phyloP scores from a whole-genome alignment of 2,329 filamentous ascomycete species.

The Diplodia mutila region DNA sequence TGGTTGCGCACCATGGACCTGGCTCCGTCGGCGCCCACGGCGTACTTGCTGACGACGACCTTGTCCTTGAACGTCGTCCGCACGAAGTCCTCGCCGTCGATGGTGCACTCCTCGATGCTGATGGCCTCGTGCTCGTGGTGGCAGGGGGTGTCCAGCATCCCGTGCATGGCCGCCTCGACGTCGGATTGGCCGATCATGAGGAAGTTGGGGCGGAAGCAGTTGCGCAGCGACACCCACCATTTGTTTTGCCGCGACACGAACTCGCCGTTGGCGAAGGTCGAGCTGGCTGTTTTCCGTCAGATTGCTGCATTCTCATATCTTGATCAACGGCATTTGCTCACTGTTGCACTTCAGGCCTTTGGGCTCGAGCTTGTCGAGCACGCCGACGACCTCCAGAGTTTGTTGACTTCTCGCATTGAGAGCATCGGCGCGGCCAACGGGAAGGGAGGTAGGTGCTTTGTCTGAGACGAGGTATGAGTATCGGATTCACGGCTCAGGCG shows the following conservation, averaged over 20 bases:
- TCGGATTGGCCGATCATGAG: conserved; percentile 57
- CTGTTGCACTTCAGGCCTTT: conserved; percentile 56
- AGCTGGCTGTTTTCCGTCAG: conserved; percentile 45
- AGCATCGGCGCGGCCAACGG: conserved; percentile 53
- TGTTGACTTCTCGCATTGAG: conserved; percentile 56
- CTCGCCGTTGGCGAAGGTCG: conserved; percentile 52
- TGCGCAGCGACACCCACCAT: conserved; percentile 54
- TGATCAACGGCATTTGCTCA: conserved; percentile 33
- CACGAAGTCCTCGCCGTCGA: conserved; percentile 24
- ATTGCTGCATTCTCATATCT: neutral
- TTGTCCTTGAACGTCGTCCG: conserved; percentile 19
- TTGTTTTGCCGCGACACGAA: conserved; percentile 54
- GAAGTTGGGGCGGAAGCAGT: conserved; percentile 54
- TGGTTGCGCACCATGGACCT: conserved; percentile 29
- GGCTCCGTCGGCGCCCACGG: conserved; percentile 31
- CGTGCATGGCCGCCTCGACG: conserved; percentile 48
- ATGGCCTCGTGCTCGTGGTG: conserved; percentile 37
- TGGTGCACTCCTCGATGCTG: conserved; percentile 20
- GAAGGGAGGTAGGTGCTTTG: conserved; percentile 36
- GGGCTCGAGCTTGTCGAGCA: conserved; percentile 49
- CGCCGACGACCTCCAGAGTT: conserved; percentile 51
- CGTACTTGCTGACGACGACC: conserved; percentile 28
- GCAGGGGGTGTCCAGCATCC: conserved; percentile 40
- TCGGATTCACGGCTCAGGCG: no score
- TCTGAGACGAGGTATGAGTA: neutral